Percentiles rank a stretch among this genome's conserved stretches.
These are phyloP conservation scores for Fennellomyces sp. DNA, from an alignment of 371 early-diverging fungal species.

Conservation along the genomic window DNA sequence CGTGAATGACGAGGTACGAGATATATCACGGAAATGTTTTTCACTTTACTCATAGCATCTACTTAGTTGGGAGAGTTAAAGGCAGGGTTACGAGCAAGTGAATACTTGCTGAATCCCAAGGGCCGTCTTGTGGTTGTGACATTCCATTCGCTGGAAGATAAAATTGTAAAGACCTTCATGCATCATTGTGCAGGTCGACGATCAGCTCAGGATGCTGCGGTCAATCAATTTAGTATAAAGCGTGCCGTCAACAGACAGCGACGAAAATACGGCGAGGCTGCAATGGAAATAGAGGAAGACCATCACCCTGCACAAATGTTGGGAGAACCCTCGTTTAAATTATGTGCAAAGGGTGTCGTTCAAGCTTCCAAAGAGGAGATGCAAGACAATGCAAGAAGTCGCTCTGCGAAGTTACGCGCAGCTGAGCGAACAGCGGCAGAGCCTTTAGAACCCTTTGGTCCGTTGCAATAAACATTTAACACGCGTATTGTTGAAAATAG, in stretches of 20 bases:
- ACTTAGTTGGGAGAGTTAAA: slow-evolving; percentile 62
- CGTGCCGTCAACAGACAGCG: slow-evolving; percentile 32
- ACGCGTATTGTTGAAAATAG: not conserved
- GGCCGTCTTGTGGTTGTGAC: slow-evolving; percentile 67
- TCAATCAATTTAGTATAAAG: slow-evolving; percentile 39
- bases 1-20: slow-evolving; percentile 69
- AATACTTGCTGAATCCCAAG: slow-evolving; percentile 52
- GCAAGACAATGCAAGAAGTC: slow-evolving; percentile 55
- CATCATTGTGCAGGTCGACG: slow-evolving; percentile 40
- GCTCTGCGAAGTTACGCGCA: slow-evolving; percentile 65
- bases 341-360: slow-evolving; percentile 48
- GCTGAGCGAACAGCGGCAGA: slow-evolving; percentile 41
- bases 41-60: not conserved
- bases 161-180: slow-evolving; percentile 69
- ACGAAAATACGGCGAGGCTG: slow-evolving; percentile 19
- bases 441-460: slow-evolving; percentile 42
- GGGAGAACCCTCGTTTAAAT: slow-evolving; percentile 32
- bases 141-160: slow-evolving; percentile 79
- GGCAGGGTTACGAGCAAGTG: slow-evolving; percentile 53
- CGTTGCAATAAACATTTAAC: not conserved
- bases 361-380: slow-evolving; percentile 55
- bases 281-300: not conserved
- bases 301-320: not conserved
- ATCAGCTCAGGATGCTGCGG: slow-evolving; percentile 21
- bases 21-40: not conserved